Evolutionary conservation across 805 yeast genomes (phyloP), one percentile per base, ranked within the genome.

Genomic region (Scheffersomyces ergatensis): DNA sequence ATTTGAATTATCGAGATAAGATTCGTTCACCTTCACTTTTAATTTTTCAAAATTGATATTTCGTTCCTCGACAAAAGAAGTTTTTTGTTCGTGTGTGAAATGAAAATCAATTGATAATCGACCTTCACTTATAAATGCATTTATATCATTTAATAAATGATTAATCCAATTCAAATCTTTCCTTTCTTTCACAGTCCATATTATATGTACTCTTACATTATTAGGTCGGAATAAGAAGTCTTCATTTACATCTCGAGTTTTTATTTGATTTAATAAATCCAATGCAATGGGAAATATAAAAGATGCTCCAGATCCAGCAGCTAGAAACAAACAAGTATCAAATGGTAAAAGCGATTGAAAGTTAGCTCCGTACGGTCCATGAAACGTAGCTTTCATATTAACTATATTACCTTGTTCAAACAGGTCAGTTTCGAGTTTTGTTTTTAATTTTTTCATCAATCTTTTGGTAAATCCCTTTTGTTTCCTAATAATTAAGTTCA

Each of bases 291-390:
- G 78, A 37, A 74, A 61, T 1, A 65, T 58, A 50, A 70, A 74
- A 1, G 79, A 62, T 5, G 68, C 70, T 2, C 81, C 81, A 2
- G 73, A 61, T 1, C 80, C 80, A 4, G 71, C 68, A 11, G 61
- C 61, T 13, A 74, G 41, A 27, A 73, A 65, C 3, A 67, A 36
- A 8, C 57, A 58, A 7, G 67, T 43, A 35, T 74, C 77, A 47
- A 76, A 76, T 6, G 65, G 57, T 9, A 60, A 49, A 24, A 73
- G 55, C 3, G 73, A 67, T 39, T 74, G 75, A 32, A 59, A 58
- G 15, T 55, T 51, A 2, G 69, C 76, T 0, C 79, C 78, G 43
- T 60, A 68, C 0, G 81, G 80, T 0, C 81, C 81, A 24, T 60
- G 60, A 32, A 74, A 56, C 3, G 58, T 38, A 0, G 68, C 74